phyloP scores from a whole-genome alignment of 352 stramenopile genomes.

The Halophytophthora batemanensis region DNA sequence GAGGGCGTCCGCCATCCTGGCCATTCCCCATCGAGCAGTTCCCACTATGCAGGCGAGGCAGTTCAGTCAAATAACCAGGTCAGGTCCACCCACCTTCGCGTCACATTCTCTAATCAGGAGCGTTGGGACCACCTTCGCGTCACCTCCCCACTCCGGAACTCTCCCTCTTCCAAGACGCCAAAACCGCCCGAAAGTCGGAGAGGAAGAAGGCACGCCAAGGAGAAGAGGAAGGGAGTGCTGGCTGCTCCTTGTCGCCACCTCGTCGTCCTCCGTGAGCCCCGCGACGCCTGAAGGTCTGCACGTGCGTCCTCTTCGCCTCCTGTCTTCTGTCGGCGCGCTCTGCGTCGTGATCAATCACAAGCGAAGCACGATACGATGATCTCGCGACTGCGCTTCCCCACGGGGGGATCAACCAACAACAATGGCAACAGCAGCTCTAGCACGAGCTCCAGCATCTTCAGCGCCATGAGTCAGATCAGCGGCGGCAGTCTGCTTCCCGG shows the following conservation, averaged over 20 bases:
- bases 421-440: slow-evolving; percentile 28
- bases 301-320: neutral
- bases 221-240: neutral
- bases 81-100: too few relatives aligned
- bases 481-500: slow-evolving; percentile 39
- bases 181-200: neutral
- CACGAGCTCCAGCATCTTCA: slow-evolving; percentile 70
- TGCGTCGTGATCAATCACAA: neutral
- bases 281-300: neutral
- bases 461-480: slow-evolving; percentile 49
- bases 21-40: too few relatives aligned
- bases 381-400: slow-evolving; percentile 55
- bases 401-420: slow-evolving; percentile 31
- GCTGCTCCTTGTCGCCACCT: neutral
- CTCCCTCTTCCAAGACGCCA: too few relatives aligned
- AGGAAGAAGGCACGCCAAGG: slow-evolving; percentile 3
- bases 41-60: too few relatives aligned
- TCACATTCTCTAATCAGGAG: too few relatives aligned
- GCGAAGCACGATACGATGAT: slow-evolving; percentile 40
- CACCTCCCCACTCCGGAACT: too few relatives aligned
- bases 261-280: too few relatives aligned
- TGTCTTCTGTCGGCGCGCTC: neutral
- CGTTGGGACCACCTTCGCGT: too few relatives aligned
- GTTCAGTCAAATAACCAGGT: too few relatives aligned
- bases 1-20: too few relatives aligned